A percentile compares a stretch with the other conserved stretches of the same genome.
Evolutionary conservation across 2,329 filamentous ascomycete genomes (phyloP).

Genomic region (Colletotrichum aenigma): DNA sequence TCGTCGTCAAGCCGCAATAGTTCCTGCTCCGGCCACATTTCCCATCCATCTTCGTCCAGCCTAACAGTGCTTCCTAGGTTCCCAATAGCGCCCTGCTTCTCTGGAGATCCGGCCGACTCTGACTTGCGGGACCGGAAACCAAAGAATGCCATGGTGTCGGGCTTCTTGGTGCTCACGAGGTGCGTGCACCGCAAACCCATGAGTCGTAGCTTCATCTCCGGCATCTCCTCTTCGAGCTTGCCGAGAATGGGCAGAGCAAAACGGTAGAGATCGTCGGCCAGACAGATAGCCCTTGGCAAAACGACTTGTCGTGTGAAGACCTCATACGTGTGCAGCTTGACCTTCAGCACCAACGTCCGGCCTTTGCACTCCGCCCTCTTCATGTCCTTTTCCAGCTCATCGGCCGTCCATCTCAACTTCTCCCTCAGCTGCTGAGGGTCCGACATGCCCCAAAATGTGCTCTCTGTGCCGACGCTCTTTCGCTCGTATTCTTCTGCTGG

Average conservation of each 20-base stretch:
- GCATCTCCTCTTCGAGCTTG: constrained; percentile 84
- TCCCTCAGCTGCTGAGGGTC: constrained; percentile 71
- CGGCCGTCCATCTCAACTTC: constrained; percentile 80
- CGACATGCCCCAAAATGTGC: constrained; percentile 83
- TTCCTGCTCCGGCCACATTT: constrained; percentile 71
- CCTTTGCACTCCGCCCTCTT: constrained; percentile 82
- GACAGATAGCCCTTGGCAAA: constrained; percentile 71
- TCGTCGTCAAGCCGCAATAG: constrained; percentile 39
- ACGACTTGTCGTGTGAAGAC: constrained; percentile 84
- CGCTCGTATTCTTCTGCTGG: constrained; percentile 89
- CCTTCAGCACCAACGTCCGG: constrained; percentile 87
- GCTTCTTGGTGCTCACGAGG: constrained; percentile 83
- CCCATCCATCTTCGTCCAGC: constrained; percentile 58
- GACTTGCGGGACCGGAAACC: constrained; percentile 55
- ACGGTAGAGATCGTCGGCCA: constrained; percentile 83
- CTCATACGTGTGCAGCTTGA: constrained; percentile 94
- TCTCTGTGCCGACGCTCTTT: constrained; percentile 93
- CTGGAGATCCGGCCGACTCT: constrained; percentile 15
- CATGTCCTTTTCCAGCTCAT: constrained; percentile 88
- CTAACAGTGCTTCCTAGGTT: constrained; percentile 40
- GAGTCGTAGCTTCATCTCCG: constrained; percentile 77
- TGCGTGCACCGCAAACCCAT: constrained; percentile 91
- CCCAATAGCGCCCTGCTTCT: constrained; percentile 15
- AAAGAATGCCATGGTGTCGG: constrained; percentile 79
- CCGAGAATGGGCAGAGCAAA: constrained; percentile 81